Evolutionary conservation across 139 green algal genomes (phyloP).

Genomic region (Astrephomene gubernaculifera): DNA sequence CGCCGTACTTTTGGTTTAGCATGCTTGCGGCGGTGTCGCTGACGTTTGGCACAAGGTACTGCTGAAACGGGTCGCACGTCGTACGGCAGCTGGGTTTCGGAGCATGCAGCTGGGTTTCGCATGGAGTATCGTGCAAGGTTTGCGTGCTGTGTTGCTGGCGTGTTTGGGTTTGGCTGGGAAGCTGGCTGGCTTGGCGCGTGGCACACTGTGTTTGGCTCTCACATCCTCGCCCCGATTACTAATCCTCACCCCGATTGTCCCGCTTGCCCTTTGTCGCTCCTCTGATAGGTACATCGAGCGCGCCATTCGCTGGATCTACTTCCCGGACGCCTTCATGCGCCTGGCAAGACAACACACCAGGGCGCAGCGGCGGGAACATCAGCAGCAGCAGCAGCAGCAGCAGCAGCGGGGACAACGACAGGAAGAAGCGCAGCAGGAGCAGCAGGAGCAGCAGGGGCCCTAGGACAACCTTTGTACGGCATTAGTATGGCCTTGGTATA

Average conservation of each 20-base stretch:
- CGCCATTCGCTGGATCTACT: slow-evolving; percentile 51
- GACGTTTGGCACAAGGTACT: background rate
- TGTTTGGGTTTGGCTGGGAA: too few relatives aligned
- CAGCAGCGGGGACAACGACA: background rate
- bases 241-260: too few relatives aligned
- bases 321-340: slow-evolving; percentile 55
- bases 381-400: background rate
- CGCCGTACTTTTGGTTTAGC: slow-evolving; percentile 46
- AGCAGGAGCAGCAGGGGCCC: background rate
- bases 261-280: too few relatives aligned
- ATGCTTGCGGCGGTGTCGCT: slow-evolving; percentile 32
- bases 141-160: too few relatives aligned
- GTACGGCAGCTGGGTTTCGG: too few relatives aligned
- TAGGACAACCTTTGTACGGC: background rate
- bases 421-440: background rate
- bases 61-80: too few relatives aligned
- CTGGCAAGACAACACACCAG: background rate
- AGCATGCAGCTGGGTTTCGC: too few relatives aligned
- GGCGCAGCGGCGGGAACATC: background rate
- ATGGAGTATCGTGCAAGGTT: too few relatives aligned
- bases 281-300: slow-evolving; percentile 54
- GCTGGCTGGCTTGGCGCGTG: too few relatives aligned
- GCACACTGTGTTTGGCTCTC: too few relatives aligned
- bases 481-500: too few relatives aligned
- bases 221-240: too few relatives aligned